phyloP scores from a whole-genome alignment of 2,329 filamentous ascomycete genomes.

The Aspergillus japonicus region DNA sequence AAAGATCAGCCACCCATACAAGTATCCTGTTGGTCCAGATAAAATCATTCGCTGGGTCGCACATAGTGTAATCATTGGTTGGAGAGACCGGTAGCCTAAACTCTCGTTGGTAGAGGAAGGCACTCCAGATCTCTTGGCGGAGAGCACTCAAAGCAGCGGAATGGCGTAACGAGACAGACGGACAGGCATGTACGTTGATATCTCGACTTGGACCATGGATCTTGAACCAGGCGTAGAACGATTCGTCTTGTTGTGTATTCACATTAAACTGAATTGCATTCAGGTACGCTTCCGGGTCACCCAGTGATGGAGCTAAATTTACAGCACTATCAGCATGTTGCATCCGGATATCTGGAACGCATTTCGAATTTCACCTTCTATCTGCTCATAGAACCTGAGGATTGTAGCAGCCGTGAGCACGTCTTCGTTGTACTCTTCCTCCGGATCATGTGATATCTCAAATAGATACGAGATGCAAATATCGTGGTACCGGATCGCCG shows the following conservation, averaged over 20 bases:
- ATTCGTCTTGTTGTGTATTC: slow-evolving; percentile 12
- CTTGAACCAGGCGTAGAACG: slow-evolving; percentile 16
- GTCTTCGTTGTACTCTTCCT: slow-evolving; percentile 50
- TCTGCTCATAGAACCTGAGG: slow-evolving; percentile 57
- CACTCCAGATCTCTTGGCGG: slow-evolving; percentile 49
- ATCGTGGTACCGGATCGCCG: slow-evolving; percentile 9
- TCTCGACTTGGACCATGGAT: slow-evolving; percentile 17
- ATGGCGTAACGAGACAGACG: slow-evolving; percentile 34
- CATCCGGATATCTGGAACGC: slow-evolving; percentile 11
- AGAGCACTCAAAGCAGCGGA: slow-evolving; percentile 47
- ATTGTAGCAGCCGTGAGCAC: slow-evolving; percentile 58
- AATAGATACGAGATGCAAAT: slow-evolving; percentile 20
- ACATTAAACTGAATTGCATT: slow-evolving; percentile 19
- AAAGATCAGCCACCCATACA: slow-evolving; percentile 59
- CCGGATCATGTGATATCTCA: slow-evolving; percentile 31
- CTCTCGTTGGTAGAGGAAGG: slow-evolving; percentile 41
- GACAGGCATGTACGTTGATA: slow-evolving; percentile 12
- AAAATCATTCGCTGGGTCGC: slow-evolving; percentile 46
- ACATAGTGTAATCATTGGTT: slow-evolving; percentile 8
- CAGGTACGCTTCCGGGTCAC: slow-evolving; percentile 15
- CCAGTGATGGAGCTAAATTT: slow-evolving; percentile 7
- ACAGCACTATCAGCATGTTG: slow-evolving; percentile 39
- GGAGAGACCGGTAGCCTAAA: slow-evolving; percentile 55
- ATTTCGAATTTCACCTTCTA: slow-evolving; percentile 50
- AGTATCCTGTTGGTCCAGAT: slow-evolving; percentile 62